Conservation (phyloP, 495 filamentous ascomycete genomes). For the Hapsidospora chrysogenum region DNA sequence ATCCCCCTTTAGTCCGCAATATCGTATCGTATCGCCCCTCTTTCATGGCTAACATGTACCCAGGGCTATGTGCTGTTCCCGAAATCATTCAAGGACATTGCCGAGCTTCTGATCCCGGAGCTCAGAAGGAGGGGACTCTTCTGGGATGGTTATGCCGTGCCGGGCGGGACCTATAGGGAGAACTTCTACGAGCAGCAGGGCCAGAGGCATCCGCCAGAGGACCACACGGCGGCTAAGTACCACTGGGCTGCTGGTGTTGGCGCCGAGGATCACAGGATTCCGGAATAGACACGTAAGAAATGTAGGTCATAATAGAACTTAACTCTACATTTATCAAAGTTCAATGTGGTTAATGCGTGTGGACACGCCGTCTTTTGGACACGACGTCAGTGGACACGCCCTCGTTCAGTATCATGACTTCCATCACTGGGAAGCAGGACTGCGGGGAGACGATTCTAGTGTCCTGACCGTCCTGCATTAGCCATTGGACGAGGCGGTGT, state of each 20-base stretch:
- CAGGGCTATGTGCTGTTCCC: slow-evolving; percentile 43
- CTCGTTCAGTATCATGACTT: no score
- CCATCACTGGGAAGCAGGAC: no score
- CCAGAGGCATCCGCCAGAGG: slow-evolving; percentile 13
- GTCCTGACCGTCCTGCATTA: no score
- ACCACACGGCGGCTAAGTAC: slow-evolving; percentile 17
- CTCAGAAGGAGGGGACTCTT: slow-evolving; percentile 36
- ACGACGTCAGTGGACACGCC: no score
- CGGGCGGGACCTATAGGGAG: slow-evolving; percentile 33
- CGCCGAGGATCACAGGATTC: slow-evolving; percentile 14
- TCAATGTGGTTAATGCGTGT: no score
- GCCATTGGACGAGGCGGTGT: no score
- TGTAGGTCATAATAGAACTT: no score
- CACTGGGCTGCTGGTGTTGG: slow-evolving; percentile 19
- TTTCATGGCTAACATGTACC: not conserved
- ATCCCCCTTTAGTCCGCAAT: not conserved
- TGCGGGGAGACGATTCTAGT: no score
- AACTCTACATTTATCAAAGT: not conserved
- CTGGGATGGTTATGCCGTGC: slow-evolving; percentile 30
- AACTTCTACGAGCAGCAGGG: slow-evolving; percentile 24
- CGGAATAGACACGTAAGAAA: no score
- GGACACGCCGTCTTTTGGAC: no score
- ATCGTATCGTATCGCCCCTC: no score
- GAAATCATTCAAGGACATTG: slow-evolving; percentile 44
- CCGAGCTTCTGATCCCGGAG: slow-evolving; percentile 43